A percentile compares a stretch with the other conserved stretches of the same genome.
These are phyloP conservation scores for Strobilomyces echinocephalus DNA, from an alignment of 768 basidiomycete genomes.

Conservation along the genomic window DNA sequence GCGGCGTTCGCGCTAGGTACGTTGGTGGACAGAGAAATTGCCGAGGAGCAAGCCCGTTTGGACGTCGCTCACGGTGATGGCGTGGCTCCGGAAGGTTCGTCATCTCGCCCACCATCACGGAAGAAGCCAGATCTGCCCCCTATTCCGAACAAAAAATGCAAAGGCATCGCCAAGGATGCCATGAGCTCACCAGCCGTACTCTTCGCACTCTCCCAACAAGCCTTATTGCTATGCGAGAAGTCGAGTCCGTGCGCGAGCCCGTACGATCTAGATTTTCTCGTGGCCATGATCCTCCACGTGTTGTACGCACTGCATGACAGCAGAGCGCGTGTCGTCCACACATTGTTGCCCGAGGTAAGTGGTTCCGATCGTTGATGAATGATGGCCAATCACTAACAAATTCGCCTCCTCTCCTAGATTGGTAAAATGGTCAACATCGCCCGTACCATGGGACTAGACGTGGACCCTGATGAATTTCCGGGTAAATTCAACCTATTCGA, in stretches of 20 bases:
- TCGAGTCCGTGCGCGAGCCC: constrained; percentile 37
- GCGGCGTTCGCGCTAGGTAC: constrained; percentile 60
- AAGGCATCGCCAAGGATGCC: constrained; percentile 28
- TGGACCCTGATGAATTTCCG: constrained; percentile 52
- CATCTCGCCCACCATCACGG: constrained; percentile 18
- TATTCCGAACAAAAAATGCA: constrained; percentile 20
- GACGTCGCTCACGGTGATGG: constrained; percentile 19
- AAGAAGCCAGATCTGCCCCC: constrained; percentile 20
- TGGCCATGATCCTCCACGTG: constrained; percentile 56
- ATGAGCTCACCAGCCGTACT: constrained; percentile 35
- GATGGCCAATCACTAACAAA: constrained; percentile 14
- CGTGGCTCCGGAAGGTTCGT: constrained; percentile 19
- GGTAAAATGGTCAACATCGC: constrained; percentile 69
- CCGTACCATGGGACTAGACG: constrained; percentile 55
- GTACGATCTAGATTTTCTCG: constrained; percentile 54
- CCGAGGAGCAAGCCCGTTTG: constrained; percentile 26
- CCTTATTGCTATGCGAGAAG: constrained; percentile 41
- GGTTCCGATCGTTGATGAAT: constrained; percentile 24
- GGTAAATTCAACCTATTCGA: constrained; percentile 47
- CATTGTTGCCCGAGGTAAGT: constrained; percentile 26
- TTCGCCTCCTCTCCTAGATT: constrained; percentile 35
- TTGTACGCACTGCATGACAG: constrained; percentile 52
- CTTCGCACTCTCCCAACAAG: constrained; percentile 46
- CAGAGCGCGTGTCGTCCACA: constrained; percentile 37
- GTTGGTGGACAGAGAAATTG: constrained; percentile 31